A percentile compares a stretch with the other conserved stretches of the same genome.
phyloP scores from a whole-genome alignment of 2,329 filamentous ascomycete species.

The Ophiostoma himal-ulmi region DNA sequence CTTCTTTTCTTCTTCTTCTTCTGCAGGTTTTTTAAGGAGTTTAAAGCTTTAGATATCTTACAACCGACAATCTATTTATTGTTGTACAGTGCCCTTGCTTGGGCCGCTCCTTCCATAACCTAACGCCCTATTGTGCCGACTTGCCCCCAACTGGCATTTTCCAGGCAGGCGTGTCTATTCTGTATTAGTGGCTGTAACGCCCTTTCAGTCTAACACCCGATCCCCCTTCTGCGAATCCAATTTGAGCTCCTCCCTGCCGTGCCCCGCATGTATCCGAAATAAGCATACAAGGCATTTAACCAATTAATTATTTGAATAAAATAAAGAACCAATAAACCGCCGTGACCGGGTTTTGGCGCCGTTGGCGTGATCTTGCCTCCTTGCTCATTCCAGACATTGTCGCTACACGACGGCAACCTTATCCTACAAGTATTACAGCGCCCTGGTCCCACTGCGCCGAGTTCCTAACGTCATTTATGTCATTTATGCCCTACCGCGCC shows the following conservation, averaged over 20 bases:
- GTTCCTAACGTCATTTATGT: conserved; percentile 5
- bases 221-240: not conserved
- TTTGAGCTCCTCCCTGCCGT: not conserved
- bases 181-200: not conserved
- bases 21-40: not conserved
- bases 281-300: not conserved
- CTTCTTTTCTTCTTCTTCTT: not conserved
- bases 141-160: not conserved
- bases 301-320: not conserved
- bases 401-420: not conserved
- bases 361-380: conserved; percentile 17
- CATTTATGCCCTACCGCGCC: conserved; percentile 2
- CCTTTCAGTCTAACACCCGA: not conserved
- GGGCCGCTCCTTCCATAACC: not conserved
- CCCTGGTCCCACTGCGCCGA: not conserved
- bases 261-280: not conserved
- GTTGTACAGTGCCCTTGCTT: not conserved
- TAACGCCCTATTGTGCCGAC: not conserved
- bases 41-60: not conserved
- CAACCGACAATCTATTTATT: not conserved
- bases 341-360: conserved; percentile 15
- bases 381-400: not conserved
- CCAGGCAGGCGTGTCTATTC: not conserved
- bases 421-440: not conserved
- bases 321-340: not conserved